Conservation (phyloP, 2,329 filamentous ascomycete species). For the Purpureocillium lavendulum region DNA sequence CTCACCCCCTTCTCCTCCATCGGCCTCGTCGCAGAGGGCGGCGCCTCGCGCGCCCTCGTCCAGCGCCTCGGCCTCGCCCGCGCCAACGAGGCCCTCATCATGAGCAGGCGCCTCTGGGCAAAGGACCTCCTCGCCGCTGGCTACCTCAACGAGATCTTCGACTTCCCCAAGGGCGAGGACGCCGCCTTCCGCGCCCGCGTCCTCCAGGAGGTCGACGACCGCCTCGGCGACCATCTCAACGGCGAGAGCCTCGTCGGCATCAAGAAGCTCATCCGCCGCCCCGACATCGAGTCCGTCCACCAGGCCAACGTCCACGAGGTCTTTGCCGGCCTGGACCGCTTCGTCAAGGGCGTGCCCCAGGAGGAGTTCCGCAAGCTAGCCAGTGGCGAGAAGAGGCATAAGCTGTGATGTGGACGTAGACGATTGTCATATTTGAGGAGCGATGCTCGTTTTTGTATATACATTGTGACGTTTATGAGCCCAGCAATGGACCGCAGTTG, state of each 20-base stretch:
- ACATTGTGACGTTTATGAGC: too few relatives aligned
- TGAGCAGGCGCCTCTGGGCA: conserved; percentile 69
- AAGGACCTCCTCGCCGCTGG: conserved; percentile 68
- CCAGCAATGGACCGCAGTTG: too few relatives aligned
- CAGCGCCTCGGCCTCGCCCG: conserved; percentile 69
- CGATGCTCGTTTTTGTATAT: too few relatives aligned
- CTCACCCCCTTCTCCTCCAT: conserved; percentile 88
- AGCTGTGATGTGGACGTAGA: conserved; percentile 57
- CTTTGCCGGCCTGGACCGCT: conserved; percentile 75
- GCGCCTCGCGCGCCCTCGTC: conserved; percentile 69
- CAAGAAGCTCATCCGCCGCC: conserved; percentile 72
- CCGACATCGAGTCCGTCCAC: conserved; percentile 66
- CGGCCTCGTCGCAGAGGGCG: conserved; percentile 84
- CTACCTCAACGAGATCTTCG: conserved; percentile 80
- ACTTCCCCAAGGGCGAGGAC: conserved; percentile 49
- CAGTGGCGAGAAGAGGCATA: conserved; percentile 86
- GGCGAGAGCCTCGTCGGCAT: conserved; percentile 73
- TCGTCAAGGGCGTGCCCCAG: conserved; percentile 73
- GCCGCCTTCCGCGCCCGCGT: conserved; percentile 65
- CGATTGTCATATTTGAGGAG: too few relatives aligned
- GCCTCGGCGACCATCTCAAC: conserved; percentile 71
- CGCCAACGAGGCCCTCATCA: conserved; percentile 88
- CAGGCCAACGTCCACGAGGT: conserved; percentile 75
- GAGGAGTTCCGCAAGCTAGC: conserved; percentile 82
- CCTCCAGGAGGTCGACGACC: conserved; percentile 70